phyloP scores from a whole-genome alignment of 2,329 filamentous ascomycete genomes.

The Zalaria sp. region DNA sequence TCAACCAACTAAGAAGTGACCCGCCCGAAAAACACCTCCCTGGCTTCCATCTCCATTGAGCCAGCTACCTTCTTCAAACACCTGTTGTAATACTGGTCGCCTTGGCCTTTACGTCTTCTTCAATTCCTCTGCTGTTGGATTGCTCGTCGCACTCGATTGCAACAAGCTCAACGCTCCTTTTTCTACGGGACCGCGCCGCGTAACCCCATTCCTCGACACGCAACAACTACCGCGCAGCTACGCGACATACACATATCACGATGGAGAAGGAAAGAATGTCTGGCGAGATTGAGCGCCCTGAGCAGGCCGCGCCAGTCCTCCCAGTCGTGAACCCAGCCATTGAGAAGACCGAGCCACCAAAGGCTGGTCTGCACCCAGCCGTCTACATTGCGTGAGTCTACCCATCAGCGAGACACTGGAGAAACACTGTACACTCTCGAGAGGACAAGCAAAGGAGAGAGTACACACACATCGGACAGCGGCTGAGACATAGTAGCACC shows the following conservation, averaged over 20 bases:
- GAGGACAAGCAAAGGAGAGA: no score
- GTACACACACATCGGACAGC: not conserved
- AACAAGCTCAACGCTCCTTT: not conserved
- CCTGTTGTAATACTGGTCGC: no score
- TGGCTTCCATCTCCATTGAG: no score
- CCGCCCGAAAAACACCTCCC: no score
- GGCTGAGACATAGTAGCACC: conserved; percentile 36
- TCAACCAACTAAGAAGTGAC: no score
- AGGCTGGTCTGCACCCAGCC: conserved; percentile 59
- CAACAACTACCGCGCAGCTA: not conserved
- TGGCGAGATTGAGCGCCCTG: conserved; percentile 54
- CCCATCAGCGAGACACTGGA: not conserved
- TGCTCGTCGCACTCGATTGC: no score
- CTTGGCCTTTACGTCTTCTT: no score
- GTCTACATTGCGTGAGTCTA: conserved; percentile 58
- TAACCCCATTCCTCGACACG: not conserved
- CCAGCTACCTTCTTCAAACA: no score
- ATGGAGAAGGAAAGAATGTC: conserved; percentile 76
- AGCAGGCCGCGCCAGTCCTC: conserved; percentile 47
- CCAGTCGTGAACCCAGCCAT: conserved; percentile 66
- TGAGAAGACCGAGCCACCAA: conserved; percentile 55
- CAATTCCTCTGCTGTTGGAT: no score
- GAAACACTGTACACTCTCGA: not conserved
- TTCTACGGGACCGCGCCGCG: not conserved
- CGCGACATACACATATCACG: conserved; percentile 36